These are phyloP conservation scores for Xanthoconium stramineum DNA, from an alignment of 768 basidiomycete genomes.

Conservation along the genomic window DNA sequence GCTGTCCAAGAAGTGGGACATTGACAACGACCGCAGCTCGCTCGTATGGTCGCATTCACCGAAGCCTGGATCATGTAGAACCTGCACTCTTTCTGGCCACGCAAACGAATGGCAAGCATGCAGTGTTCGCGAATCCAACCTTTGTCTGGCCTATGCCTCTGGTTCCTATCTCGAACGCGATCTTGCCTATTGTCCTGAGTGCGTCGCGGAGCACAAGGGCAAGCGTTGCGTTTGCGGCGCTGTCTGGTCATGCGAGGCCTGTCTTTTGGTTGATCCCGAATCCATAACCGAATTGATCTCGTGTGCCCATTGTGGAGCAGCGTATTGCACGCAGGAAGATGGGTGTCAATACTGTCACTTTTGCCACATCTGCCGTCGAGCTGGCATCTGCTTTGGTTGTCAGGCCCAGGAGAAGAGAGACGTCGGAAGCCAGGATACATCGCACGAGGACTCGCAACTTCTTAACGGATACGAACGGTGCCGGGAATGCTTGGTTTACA, in stretches of 20 bases:
- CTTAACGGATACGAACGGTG: background rate
- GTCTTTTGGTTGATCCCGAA: background rate
- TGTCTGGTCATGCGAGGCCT: background rate
- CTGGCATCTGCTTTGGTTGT: background rate
- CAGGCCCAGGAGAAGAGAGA: background rate
- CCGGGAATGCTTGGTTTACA: background rate
- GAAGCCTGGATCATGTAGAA: background rate
- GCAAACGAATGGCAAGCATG: background rate
- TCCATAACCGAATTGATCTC: background rate
- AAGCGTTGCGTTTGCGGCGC: background rate
- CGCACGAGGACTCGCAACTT: background rate
- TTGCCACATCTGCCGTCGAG: background rate
- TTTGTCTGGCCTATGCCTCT: too few species aligned
- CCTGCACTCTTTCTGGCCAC: background rate
- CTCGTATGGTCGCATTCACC: background rate
- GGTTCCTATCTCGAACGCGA: background rate
- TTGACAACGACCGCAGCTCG: background rate
- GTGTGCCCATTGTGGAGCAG: background rate
- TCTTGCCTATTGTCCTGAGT: background rate
- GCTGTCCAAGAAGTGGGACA: too few species aligned
- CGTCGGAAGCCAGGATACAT: too few species aligned
- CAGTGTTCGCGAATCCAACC: too few species aligned
- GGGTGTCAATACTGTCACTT: background rate
- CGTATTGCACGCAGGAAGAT: background rate
- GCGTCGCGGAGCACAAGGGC: background rate